Base-by-base conservation (phyloP, 257 asterid species). In the Solanum gracilifrons region DNA sequence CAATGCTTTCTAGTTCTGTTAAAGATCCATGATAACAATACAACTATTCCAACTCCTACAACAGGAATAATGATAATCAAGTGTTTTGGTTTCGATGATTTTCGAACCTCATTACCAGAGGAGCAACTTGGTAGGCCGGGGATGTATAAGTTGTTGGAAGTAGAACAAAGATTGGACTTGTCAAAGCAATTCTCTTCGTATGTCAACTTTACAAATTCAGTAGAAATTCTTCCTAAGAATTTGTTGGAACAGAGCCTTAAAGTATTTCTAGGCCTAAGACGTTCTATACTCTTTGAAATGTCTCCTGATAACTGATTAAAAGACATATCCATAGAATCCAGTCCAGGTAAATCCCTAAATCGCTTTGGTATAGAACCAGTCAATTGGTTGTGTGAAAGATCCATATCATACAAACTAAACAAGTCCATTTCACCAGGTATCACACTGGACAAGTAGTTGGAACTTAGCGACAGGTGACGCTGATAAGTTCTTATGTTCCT, bases 1-100 rank as follows among this genome's bases (percentile, higher is more conserved):
- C 90, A 84, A 86, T 86, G 90, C 84, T 93, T 93, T 86, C 94
- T 92, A 7, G 89, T 35, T 89, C 91, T 33, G 79, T 86, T 88
- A 36, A 90, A 69, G 9, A 94, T 88, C 89, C 89, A 73, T 35
- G 76, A 5, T 36, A 37, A 23, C 55, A 11, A 33, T 75, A 37
- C 13, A 21, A 33, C 83, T 75, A 75, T 5, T 0, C 51, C 55
- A 36, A 75, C 32, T 36, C 20, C 21, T 75, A 75, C 31, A 37
- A 37, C 9, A 37, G 55, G 83, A 75, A 37, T 75, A 46, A 46
- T 46, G 20, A 46, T 46, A 75, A 75, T 75, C 83, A 75, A 75
- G 83, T 75, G 55, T 37, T 75, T 3, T 75, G 51, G 4, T 75
- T 31, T 75, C 3, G 10, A 37, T 5, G 4, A 2, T 11, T 21